phyloP scores from a whole-genome alignment of 441 rosid genomes.

The Jatropha multifida region DNA sequence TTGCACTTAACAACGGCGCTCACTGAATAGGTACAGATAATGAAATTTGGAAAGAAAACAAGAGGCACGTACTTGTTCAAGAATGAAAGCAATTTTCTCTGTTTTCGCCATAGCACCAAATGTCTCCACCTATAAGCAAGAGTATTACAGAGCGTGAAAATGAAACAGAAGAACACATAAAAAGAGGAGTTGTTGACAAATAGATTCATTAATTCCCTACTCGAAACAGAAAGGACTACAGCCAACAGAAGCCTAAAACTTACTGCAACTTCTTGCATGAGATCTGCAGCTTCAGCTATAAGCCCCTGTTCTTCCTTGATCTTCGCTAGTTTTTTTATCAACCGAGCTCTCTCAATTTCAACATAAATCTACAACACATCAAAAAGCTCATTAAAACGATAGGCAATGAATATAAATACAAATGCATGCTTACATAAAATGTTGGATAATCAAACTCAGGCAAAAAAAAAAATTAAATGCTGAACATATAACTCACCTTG shows the following conservation, averaged over 20 bases:
- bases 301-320: conserved; percentile 94
- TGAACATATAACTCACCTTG: conserved; percentile 49
- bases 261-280: conserved; percentile 99
- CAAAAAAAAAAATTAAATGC: not conserved
- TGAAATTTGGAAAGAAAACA: not conserved
- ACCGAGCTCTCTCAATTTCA: conserved; percentile 92
- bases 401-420: not conserved
- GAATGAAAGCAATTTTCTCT: conserved; percentile 97
- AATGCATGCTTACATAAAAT: not conserved
- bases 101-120: conserved; percentile 99
- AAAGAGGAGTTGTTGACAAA: not conserved
- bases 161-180: not conserved
- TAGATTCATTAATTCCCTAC: not conserved
- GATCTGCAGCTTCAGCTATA: conserved; percentile 96
- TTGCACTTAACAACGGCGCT: not conserved
- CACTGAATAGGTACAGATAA: not conserved
- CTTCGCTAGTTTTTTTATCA: conserved; percentile 93
- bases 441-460: conserved; percentile 1
- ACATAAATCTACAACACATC: conserved; percentile 67
- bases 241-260: conserved; percentile 26
- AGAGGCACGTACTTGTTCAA: conserved; percentile 70
- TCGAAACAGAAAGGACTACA: not conserved
- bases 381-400: conserved; percentile 8
- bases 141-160: conserved; percentile 12
- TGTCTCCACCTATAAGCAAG: conserved; percentile 78